Evolutionary conservation across 2,329 filamentous ascomycete species (phyloP), one percentile per base, ranked within the genome.

Genomic region (Pochonia chlamydosporia): DNA sequence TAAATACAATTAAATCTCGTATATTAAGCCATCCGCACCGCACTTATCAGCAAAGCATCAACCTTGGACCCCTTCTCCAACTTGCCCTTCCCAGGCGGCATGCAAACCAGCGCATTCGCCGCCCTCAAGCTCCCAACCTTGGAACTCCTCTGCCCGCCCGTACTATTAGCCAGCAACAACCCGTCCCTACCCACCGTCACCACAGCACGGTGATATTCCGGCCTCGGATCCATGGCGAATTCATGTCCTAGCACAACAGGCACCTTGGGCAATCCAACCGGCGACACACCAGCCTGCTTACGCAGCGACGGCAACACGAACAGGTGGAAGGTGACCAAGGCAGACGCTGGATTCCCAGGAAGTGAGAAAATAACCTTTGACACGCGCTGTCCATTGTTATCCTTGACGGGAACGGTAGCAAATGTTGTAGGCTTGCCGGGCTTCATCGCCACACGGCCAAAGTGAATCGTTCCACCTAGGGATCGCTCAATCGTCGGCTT

Each of bases 401-500:
- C 72, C 64, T 83, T 84, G 33, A 78, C 72, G 1, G 88, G 84
- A 0, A 97, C 78, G 0, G 89, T 96, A 3, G 93, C 93, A 64
- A 99, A 99, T 0, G 93, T 99, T 0, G 91, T 96, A 2, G 93
- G 93, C 67, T 97, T 99, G 4, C 93, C 93, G 0, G 93, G 93
- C 71, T 99, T 99, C 93, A 99, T 97, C 46, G 85, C 81, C 3
- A 99, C 93, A 3, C 93, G 85, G 21, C 93, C 93, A 58, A 99
- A 99, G 66, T 96, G 93, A 55, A 99, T 96, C 0, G 85, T 93
- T 7, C 93, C 93, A 48, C 90, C 89, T 1, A 99, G 79, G 1
- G 83, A 76, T 36, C 92, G 85, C 71, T 97, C 93, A 58, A 99
- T 88, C 0, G 92, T 97, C 0, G 93, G 92, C 64, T 99, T 99